Conservation (phyloP, 192 early-diverging fungal genomes). For the Funneliformis mosseae region DNA sequence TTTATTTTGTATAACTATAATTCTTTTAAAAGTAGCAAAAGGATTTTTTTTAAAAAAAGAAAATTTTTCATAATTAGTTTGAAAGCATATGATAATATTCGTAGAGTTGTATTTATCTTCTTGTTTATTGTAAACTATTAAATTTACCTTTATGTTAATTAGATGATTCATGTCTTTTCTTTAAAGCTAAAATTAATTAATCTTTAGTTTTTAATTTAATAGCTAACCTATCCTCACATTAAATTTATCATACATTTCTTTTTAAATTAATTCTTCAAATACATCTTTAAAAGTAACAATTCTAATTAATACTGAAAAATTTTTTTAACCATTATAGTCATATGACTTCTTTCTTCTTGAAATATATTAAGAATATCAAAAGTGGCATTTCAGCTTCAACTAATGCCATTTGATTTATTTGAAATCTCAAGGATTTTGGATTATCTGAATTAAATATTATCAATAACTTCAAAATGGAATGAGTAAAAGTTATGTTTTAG, state of each 20-base stretch:
- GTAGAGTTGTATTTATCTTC: background rate
- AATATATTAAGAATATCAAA: slow-evolving; percentile 78
- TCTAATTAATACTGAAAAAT: slow-evolving; percentile 51
- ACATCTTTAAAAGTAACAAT: slow-evolving; percentile 79
- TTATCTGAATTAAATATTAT: slow-evolving; percentile 65
- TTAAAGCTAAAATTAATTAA: slow-evolving; percentile 18
- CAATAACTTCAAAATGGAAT: too few relatives aligned
- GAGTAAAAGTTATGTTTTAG: too few relatives aligned
- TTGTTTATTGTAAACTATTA: background rate
- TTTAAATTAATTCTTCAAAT: slow-evolving; percentile 80
- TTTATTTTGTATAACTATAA: too few relatives aligned
- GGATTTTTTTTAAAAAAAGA: too few relatives aligned
- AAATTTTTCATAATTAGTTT: too few relatives aligned
- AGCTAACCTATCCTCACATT: slow-evolving; percentile 41
- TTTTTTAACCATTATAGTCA: slow-evolving; percentile 59
- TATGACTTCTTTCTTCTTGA: slow-evolving; percentile 77
- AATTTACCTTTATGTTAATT: slow-evolving; percentile 7
- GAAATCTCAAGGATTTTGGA: slow-evolving; percentile 45
- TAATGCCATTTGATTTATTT: slow-evolving; percentile 45
- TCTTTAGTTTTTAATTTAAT: slow-evolving; percentile 15
- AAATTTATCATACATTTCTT: slow-evolving; percentile 80
- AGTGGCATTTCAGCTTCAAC: slow-evolving; percentile 38
- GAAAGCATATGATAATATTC: too few relatives aligned
- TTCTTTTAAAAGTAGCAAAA: too few relatives aligned
- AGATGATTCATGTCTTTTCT: slow-evolving; percentile 1